Evolutionary conservation across 192 early-diverging fungal genomes (phyloP).

Genomic region (Backusella tuberculispora): DNA sequence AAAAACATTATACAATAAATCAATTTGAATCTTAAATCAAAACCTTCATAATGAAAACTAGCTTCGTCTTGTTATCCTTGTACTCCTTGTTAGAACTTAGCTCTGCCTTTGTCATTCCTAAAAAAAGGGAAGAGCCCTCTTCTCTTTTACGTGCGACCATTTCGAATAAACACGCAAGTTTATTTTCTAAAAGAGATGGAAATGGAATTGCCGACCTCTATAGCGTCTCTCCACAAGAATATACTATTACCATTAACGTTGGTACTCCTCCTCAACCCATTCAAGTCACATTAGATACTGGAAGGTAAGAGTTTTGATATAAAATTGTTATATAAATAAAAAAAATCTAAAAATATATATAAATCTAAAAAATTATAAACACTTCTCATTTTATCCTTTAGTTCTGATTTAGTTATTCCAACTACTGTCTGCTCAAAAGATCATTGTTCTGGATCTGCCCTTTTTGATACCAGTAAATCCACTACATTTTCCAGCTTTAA

Average conservation of each 20-base stretch:
- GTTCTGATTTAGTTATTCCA: slow-evolving; percentile 3
- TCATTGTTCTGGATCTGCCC: background rate
- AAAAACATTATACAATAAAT: too few species aligned
- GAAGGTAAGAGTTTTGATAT: background rate
- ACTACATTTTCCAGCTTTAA: background rate
- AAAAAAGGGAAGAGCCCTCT: background rate
- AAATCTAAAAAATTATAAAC: background rate
- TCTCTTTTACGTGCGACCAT: background rate
- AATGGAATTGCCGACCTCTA: background rate
- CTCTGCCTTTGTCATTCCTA: background rate
- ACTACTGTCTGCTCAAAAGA: slow-evolving; percentile 1
- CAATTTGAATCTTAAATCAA: too few species aligned
- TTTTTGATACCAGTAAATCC: background rate
- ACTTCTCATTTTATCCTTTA: background rate
- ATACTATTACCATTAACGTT: background rate
- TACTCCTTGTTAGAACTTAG: background rate
- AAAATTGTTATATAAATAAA: background rate
- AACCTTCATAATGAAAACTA: background rate
- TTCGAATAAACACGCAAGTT: background rate
- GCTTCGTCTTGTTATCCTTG: background rate
- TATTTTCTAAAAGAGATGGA: background rate
- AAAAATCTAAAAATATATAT: background rate
- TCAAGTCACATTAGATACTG: background rate
- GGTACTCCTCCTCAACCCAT: background rate
- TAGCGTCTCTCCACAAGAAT: background rate